Base-by-base conservation (phyloP, 257 asterid genomes). In the Solanum megistacrolobum region DNA sequence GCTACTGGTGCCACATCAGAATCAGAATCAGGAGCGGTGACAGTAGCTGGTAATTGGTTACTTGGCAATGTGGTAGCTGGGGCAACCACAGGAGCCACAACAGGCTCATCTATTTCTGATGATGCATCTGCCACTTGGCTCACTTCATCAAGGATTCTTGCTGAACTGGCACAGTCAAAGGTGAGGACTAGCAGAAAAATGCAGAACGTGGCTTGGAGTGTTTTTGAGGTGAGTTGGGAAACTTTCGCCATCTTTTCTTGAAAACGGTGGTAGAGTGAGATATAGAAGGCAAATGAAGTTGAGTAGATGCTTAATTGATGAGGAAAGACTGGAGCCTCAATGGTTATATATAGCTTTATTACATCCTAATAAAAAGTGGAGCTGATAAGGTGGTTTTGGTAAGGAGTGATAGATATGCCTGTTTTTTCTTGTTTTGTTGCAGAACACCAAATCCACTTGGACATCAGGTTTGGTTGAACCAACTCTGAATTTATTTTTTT, bases 381-480 rank as follows among this genome's bases (percentile, higher is more conserved):
- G 93, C 88, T 88, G 95, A 71, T 93, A 86, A 35, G 25, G 86
- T 92, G 96, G 93, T 90, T 94, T 92, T 90, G 87, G 93, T 92
- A 84, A 39, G 71, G 83, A 46, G 29, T 81, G 9, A 18, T 27
- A 79, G 43, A 43, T 8, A 16, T 6, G 27, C 27, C 32, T 25
- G 7, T 12, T 39, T 16, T 7, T 78, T 1, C 65, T 85, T 58
- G 10, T 78, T 41, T 25, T n/a, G 34, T 46, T 79, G 66, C 85
- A 43, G 39, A 78, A 46, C n/a, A 79, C 66, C 66, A 79, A 79
- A 79, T 79, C 85, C 85, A 79, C 32, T 25, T 29, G 41, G 68
- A 81, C 29, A 9, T 27, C 10, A 46, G 85, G 41, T 46, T 46
- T 46, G 85, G 69, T 46, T 81, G 85, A 9, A 46, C 68, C 68